Evolutionary conservation across 1,284 basidiomycete species (phyloP), one percentile per base, ranked within the genome.

Genomic region (Salmacisia buchloeana): DNA sequence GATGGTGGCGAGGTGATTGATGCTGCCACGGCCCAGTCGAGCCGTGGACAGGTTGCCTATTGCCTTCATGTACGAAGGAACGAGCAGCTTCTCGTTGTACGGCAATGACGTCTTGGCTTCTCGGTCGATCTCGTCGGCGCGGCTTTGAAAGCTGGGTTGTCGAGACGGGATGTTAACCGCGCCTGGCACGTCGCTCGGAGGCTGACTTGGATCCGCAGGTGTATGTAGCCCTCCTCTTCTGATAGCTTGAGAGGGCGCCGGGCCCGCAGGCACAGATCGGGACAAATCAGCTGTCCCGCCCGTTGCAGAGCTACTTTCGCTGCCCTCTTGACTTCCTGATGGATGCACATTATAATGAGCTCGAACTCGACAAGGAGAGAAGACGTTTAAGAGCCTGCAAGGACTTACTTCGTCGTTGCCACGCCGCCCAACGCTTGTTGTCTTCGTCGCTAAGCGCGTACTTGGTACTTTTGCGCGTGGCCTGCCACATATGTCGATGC

Each of bases 81-180:
- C 76, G 64, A 79, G 64, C 67, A 75, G 68, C 52, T 69, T 71
- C 41, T 79, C 77, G 46, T 75, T 75, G 64, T 74, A 77, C 13
- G 77, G 77, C 45, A 79, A 56, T 15, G 71, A 73, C 12, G 77
- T 79, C 64, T 79, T 79, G 21, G 77, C 76, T 65, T 79, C 74
- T 2, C 72, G 69, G 38, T 79, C 76, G 18, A 78, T 31, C 6
- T 31, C 60, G 21, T 41, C 39, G 21, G 23, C 35, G 36, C 34
- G 36, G 18, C 35, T 31, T 35, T 60, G 36, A 36, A 25, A 15
- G 15, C 21, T 60, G 7, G 59, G 49, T 29, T 27, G 13, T n/a
- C 49, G 27, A 12, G 49, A 31, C 4, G 49, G 49, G 13, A 54
- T 54, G 6, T 15, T 15, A 4, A 43, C 39, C 23, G 18, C 39